phyloP scores from a whole-genome alignment of 192 early-diverging fungal genomes.

The Umbelopsis vinacea region DNA sequence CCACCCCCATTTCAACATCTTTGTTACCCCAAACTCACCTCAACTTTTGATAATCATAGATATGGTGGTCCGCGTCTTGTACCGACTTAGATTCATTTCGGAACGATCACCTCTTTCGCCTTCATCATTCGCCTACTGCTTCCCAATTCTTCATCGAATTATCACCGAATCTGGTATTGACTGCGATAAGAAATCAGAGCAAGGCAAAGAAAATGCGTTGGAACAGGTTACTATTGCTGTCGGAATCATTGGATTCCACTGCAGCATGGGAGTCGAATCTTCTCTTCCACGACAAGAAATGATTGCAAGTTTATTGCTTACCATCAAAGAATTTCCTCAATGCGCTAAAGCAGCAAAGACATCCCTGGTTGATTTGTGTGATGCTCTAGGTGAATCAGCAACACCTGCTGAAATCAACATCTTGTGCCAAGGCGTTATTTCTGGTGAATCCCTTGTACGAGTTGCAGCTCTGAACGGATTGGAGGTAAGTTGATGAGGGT shows the following conservation, averaged over 20 bases:
- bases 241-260: constrained; percentile 69
- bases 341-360: constrained; percentile 60
- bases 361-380: constrained; percentile 48
- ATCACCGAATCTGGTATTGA: constrained; percentile 67
- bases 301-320: constrained; percentile 59
- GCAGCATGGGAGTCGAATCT: constrained; percentile 48
- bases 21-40: constrained; percentile 29
- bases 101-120: constrained; percentile 60
- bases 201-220: constrained; percentile 48
- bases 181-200: constrained; percentile 41
- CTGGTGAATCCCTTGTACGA: constrained; percentile 67
- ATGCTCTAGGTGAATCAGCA: constrained; percentile 54
- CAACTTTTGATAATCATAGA: constrained; percentile 9
- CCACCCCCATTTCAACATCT: constrained; percentile 29
- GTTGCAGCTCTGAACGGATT: constrained; percentile 66
- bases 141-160: constrained; percentile 70
- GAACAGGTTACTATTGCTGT: constrained; percentile 73
- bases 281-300: constrained; percentile 68
- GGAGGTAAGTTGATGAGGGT: constrained; percentile 36
- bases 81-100: constrained; percentile 65
- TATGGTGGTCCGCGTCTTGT: constrained; percentile 66
- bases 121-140: constrained; percentile 67
- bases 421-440: constrained; percentile 68
- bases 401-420: constrained; percentile 54
- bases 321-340: constrained; percentile 66